A percentile compares a stretch with the other conserved stretches of the same genome.
phyloP scores from a whole-genome alignment of 306 rosid genomes.

The Hippophae rhamnoides region DNA sequence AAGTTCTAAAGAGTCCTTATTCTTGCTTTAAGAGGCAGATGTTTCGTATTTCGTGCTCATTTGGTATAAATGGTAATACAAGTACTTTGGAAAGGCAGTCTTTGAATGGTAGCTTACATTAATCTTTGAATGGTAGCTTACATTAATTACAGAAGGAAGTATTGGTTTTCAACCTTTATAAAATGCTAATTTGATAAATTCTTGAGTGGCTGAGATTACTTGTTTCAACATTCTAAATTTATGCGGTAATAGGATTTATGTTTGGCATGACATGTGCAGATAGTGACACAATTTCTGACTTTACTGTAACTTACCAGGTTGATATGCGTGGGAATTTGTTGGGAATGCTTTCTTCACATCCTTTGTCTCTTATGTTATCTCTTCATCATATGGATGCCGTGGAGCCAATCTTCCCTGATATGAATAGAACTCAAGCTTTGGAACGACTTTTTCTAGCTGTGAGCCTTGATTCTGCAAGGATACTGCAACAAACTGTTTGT shows the following conservation, averaged over 20 bases:
- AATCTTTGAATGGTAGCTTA: too few species aligned
- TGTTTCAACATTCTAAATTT: too few species aligned
- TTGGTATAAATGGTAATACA: too few species aligned
- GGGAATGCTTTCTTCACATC: constrained; percentile 77
- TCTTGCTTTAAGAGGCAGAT: too few species aligned
- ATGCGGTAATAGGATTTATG: background rate
- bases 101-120: too few species aligned
- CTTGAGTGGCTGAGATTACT: too few species aligned
- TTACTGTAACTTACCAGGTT: constrained; percentile 32
- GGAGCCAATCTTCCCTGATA: constrained; percentile 67
- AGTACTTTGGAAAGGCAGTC: too few species aligned
- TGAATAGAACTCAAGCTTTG: constrained; percentile 55
- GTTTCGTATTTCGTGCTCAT: too few species aligned
- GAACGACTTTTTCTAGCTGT: constrained; percentile 59
- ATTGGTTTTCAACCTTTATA: too few species aligned
- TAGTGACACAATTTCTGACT: background rate
- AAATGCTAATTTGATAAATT: too few species aligned
- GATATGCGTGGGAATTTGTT: constrained; percentile 85
- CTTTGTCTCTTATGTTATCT: constrained; percentile 67
- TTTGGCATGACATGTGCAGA: constrained; percentile 1
- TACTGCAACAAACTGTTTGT: constrained; percentile 78
- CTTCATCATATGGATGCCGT: constrained; percentile 82
- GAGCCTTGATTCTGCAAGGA: constrained; percentile 60
- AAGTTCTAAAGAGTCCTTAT: too few species aligned
- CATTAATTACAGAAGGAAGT: too few species aligned